These are phyloP conservation scores for Cornus suecica DNA, from an alignment of 148 eudicot genomes.

Conservation along the genomic window DNA sequence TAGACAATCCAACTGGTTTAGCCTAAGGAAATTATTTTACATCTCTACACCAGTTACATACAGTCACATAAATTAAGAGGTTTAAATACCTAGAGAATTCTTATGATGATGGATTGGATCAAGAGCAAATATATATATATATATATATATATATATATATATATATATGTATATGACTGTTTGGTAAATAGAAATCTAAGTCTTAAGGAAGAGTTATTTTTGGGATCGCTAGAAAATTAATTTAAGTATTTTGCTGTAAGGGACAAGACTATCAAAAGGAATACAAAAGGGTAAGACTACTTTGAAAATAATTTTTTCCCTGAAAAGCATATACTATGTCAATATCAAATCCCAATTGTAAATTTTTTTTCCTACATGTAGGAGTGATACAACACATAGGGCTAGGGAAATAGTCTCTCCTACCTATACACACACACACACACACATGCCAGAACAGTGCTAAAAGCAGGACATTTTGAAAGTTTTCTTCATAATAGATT, in stretches of 20 bases:
- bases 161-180: too few relatives aligned
- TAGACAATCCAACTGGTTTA: too few relatives aligned
- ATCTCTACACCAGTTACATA: too few relatives aligned
- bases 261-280: not conserved
- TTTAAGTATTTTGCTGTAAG: not conserved
- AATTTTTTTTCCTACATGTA: not conserved
- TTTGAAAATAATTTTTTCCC: not conserved
- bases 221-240: not conserved
- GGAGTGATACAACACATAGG: not conserved
- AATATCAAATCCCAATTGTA: not conserved
- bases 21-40: too few relatives aligned
- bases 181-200: not conserved
- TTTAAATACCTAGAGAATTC: too few relatives aligned
- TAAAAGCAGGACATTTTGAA: not conserved
- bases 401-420: not conserved
- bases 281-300: not conserved
- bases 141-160: too few relatives aligned
- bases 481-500: not conserved
- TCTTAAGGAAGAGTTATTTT: too few relatives aligned
- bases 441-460: not conserved
- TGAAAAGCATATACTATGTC: not conserved
- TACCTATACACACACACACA: too few relatives aligned
- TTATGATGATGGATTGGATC: too few relatives aligned
- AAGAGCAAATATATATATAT: not conserved
- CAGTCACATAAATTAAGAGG: too few relatives aligned